Base-by-base conservation (phyloP, 2,329 filamentous ascomycete genomes). In the Colletotrichum tofieldiae region DNA sequence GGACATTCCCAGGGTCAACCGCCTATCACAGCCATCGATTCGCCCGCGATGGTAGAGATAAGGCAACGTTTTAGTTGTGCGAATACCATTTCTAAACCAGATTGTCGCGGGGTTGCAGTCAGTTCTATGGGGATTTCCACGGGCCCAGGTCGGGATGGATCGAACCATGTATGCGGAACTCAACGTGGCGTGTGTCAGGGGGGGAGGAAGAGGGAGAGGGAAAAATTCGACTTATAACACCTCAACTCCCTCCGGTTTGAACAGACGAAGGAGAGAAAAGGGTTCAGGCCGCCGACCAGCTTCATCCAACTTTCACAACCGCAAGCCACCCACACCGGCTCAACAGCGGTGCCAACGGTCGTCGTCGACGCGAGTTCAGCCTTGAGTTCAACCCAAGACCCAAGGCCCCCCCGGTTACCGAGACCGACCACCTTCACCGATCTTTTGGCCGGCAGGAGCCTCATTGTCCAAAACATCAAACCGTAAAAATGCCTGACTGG, bases 401-500 rank as follows among this genome's bases (percentile, higher is more conserved):
- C 43, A n/a, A 45, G 20, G 43, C 16, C 43, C 43, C 43, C 43
- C 16, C 43, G 9, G 41, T 43, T 5, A 5, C 26, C 37, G 39
- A 59, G 32, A 66, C 29, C 45, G 32, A 47, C n/a, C 1, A 32
- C 45, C 29, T 7, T 70, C 62, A 60, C 58, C 64, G 58, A 67
- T 39, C 12, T 37, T 1, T 2, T 4, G 16, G 35, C 52, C 51
- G 16, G 20, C 32, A 39, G 5, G 5, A 29, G n/a, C 65, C 35
- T 14, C 18, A 16, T 41, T 18, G 20, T 26, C 41, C 52, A 5
- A 5, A 26, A 26, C 58, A n/a, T n/a, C 20, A n/a, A 37, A 29
- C 29, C n/a, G 45, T 29, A 35, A 69, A 47, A 8, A 75, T 74
- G 73, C 71, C 70, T 59, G 71, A 74, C 63, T 75, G 73, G 73